Conservation (phyloP, 148 eudicot genomes). For the Arbutus unedo region DNA sequence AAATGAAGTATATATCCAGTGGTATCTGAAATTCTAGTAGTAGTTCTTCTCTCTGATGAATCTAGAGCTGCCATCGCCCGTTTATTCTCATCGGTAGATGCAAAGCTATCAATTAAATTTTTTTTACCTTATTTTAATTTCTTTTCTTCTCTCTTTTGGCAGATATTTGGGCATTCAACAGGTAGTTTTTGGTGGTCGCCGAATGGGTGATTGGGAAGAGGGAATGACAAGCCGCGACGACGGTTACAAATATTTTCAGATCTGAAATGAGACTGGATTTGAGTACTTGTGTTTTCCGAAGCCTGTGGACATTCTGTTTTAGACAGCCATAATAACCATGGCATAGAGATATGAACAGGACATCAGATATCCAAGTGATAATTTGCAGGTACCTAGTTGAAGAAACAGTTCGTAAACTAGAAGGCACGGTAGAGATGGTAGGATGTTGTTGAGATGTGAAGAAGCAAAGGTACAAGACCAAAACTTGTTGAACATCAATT, state of each 20-base stretch:
- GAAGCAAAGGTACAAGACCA: background rate
- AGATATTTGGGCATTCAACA: conserved; percentile 90
- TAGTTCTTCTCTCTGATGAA: background rate
- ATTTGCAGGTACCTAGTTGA: background rate
- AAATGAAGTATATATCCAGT: background rate
- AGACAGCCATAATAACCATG: background rate
- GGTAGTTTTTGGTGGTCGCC: conserved; percentile 83
- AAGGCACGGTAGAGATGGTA: background rate
- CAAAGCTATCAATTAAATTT: background rate
- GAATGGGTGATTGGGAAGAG: conserved; percentile 95
- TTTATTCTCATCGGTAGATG: background rate
- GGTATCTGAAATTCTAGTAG: background rate
- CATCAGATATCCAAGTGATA: background rate
- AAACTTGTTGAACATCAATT: background rate
- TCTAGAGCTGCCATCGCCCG: background rate
- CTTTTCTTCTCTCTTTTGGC: conserved; percentile 16
- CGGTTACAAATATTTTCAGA: conserved; percentile 78
- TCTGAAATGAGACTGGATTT: conserved; percentile 24
- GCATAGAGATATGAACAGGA: background rate
- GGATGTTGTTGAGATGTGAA: background rate
- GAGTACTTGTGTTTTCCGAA: background rate
- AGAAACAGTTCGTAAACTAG: background rate
- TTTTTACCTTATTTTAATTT: background rate
- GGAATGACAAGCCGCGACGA: conserved; percentile 74
- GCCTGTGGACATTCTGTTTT: background rate